Evolutionary conservation across 2,329 filamentous ascomycete species (phyloP).

Genomic region (Aspergillus sclerotialis): DNA sequence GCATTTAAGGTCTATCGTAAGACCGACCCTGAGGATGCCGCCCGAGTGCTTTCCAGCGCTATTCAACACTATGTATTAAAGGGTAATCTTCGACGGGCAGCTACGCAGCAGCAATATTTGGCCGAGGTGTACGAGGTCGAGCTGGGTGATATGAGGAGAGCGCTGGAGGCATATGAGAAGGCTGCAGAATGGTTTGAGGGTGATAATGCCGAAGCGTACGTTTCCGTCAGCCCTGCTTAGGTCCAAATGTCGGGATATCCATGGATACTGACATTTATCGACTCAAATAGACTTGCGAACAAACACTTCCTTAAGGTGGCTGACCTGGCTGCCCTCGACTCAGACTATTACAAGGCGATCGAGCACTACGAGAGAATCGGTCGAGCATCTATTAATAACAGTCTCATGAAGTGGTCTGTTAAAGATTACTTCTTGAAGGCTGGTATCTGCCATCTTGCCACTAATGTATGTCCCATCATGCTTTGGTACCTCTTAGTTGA

Average conservation of each 20-base stretch:
- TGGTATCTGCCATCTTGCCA: constrained; percentile 78
- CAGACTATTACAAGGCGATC: constrained; percentile 78
- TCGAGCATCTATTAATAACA: constrained; percentile 71
- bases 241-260: too few relatives aligned
- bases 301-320: constrained; percentile 91
- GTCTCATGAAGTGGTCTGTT: constrained; percentile 86
- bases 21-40: constrained; percentile 74
- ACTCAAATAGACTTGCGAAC: constrained; percentile 77
- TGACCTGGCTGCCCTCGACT: constrained; percentile 73
- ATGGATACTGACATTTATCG: too few relatives aligned
- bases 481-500: background rate
- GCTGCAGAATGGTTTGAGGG: constrained; percentile 85
- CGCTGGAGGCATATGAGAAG: constrained; percentile 75
- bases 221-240: background rate
- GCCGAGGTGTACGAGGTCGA: constrained; percentile 82
- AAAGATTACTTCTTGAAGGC: constrained; percentile 96
- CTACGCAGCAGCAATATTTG: constrained; percentile 81
- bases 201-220: constrained; percentile 73
- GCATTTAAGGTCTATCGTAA: constrained; percentile 94
- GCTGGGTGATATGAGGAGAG: constrained; percentile 67
- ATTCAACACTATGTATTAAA: constrained; percentile 82
- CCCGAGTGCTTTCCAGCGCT: constrained; percentile 68
- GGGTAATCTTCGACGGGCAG: constrained; percentile 85
- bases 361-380: constrained; percentile 79
- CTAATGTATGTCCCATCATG: constrained; percentile 33